A percentile compares a stretch with the other conserved stretches of the same genome.
Evolutionary conservation across 1,284 basidiomycete species (phyloP).

Genomic region (Coniferiporia weirii): DNA sequence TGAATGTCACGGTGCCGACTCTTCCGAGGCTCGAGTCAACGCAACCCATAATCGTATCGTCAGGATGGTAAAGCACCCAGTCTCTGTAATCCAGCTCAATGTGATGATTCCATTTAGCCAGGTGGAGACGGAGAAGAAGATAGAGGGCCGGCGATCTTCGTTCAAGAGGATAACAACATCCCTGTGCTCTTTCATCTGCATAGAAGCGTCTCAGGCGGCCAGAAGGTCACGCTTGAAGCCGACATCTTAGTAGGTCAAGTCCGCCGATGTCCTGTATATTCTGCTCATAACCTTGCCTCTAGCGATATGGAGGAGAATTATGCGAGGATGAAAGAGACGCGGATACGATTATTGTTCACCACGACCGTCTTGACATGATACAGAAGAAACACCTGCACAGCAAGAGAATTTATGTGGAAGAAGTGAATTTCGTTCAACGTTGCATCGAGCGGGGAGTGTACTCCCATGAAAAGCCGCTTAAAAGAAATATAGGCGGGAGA

Average conservation of each 20-base stretch:
- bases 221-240: neutral
- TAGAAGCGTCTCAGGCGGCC: neutral
- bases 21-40: too few species aligned
- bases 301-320: slow-evolving; percentile 10
- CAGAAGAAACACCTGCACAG: neutral
- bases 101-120: neutral
- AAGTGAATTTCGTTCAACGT: slow-evolving; percentile 1
- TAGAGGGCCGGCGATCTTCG: neutral
- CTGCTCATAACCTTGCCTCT: neutral
- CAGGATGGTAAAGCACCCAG: too few species aligned
- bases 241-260: slow-evolving; percentile 1
- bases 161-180: neutral
- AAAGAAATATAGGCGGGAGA: slow-evolving; percentile 8
- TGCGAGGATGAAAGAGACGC: neutral
- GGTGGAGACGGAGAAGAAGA: neutral
- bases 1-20: too few species aligned
- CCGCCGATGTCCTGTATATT: neutral
- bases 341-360: slow-evolving; percentile 6
- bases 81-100: neutral
- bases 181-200: slow-evolving; percentile 11
- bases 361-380: neutral
- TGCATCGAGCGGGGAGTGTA: slow-evolving; percentile 7
- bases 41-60: too few species aligned
- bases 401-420: slow-evolving; percentile 9
- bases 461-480: neutral